Percentiles rank a stretch among this genome's conserved stretches.
Evolutionary conservation across 768 basidiomycete genomes (phyloP).

Genomic region (Leccinum fibrillosum): DNA sequence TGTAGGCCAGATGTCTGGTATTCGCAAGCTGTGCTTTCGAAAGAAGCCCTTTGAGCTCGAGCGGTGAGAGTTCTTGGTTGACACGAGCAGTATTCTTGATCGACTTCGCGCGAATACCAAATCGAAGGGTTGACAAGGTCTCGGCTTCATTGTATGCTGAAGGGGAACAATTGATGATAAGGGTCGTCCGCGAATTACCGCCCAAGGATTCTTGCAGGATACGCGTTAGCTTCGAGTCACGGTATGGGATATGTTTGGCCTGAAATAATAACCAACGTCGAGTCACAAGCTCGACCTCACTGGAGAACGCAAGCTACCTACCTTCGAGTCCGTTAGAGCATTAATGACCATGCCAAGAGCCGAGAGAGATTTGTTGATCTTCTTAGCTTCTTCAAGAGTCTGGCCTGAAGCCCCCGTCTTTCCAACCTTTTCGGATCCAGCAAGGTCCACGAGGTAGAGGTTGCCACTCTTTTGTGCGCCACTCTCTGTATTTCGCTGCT

Average conservation of each 20-base stretch:
- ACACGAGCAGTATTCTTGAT: constrained; percentile 99
- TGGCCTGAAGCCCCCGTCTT: constrained; percentile 99
- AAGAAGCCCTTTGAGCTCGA: constrained; percentile 91
- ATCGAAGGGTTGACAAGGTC: constrained; percentile 94
- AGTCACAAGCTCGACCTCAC: constrained; percentile 2
- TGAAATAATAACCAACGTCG: constrained; percentile 30
- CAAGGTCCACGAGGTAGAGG: constrained; percentile 95
- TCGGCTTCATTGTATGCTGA: constrained; percentile 97
- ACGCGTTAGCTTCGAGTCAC: constrained; percentile 98
- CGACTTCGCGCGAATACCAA: constrained; percentile 99
- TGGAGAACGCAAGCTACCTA: constrained; percentile 29
- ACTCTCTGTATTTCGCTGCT: constrained; percentile 93
- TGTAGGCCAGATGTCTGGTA: constrained; percentile 79
- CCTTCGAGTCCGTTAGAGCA: constrained; percentile 94
- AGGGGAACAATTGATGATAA: constrained; percentile 99
- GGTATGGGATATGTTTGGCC: constrained; percentile 97
- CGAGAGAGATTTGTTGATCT: constrained; percentile 98
- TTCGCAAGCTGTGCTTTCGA: constrained; percentile 88
- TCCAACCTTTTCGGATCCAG: constrained; percentile 98
- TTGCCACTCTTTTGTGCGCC: constrained; percentile 97
- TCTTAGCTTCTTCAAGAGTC: constrained; percentile 98
- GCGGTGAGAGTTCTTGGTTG: constrained; percentile 94
- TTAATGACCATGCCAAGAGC: constrained; percentile 99
- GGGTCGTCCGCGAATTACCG: constrained; percentile 91
- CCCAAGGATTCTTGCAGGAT: constrained; percentile 98